Base-by-base conservation (phyloP, 768 basidiomycete species). In the Rhizopogon roseolus region DNA sequence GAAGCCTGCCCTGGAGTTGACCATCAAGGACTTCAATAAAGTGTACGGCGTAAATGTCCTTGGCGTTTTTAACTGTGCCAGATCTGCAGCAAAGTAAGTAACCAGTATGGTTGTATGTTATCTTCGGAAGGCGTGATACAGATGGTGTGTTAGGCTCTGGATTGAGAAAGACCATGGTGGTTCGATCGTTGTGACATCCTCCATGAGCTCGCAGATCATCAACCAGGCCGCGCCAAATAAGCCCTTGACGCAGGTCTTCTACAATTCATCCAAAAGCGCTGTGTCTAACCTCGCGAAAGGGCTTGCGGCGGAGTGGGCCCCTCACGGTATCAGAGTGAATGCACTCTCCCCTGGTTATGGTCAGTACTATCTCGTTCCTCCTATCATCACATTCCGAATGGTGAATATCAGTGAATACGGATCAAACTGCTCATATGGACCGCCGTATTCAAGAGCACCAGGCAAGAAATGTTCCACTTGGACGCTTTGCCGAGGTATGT, bases 251-350 rank as follows among this genome's bases (percentile, higher is more conserved):
- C 84, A 84, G 68, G 82, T 76, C 0, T 27, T 60, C 50, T 28
- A 17, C 8, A 87, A 87, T 60, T 82, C 85, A 2, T 84, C 81
- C 56, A 88, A 88, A 69, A 85, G 81, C 0, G 88, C 87, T 6
- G 81, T 80, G 0, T 81, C 84, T 43, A 78, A 79, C 41, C 79
- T 88, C 49, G 71, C 76, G 0, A 82, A 81, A 54, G 80, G 79
- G 1, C 70, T 88, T 16, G 82, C 86, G 1, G 76, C 80, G 14
- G 85, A 87, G 65, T 76, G 87, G 84, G 79, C 81, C 0, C 58
- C 64, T 73, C 65, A 62, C 6, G 22, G 22, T 22, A 85, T 87
- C 44, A 72, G 82, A 7, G 81, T 83, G 1, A 87, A 87, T 62
- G 73, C 79, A 0, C 54, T 88, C n/a, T 82, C 80, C 7, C 85